Base-by-base conservation (phyloP, 805 yeast genomes). In the Groenewaldozyma salmanticensis region DNA sequence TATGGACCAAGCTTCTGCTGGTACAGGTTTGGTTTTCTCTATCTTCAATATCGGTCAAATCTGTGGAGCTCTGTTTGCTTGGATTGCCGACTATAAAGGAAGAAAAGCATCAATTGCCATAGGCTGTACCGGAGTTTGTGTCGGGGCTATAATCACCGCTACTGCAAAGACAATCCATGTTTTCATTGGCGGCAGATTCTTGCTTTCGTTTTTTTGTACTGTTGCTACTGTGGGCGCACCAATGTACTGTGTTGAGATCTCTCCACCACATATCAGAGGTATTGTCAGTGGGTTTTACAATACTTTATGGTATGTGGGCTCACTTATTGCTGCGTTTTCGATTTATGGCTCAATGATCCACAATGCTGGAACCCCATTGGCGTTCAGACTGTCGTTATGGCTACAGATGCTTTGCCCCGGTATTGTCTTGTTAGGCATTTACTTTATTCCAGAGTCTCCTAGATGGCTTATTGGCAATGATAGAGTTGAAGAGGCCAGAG, bases 221-320 rank as follows among this genome's bases (percentile, higher is more conserved):
- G 6, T 46, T 17, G 41, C 46, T 20, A 35, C 21, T 2, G 18
- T 44, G 11, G 46, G 47, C 4, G 47, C 43, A 6, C 47, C 49
- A 2, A 27, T 40, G 15, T 46, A 46, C 21, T 34, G 39, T 27
- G 49, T 45, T 16, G 46, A 47, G 19, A 35, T 47, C n/a, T 41
- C 50, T 11, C 48, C 42, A 27, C 48, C 48, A 31, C 42, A 44
- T 13, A 39, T 43, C 34, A 39, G 49, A 36, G 53, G 52, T 21
- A 41, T 42, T 11, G 19, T 49, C 29, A 42, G 52, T 15, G 53
- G 48, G 5, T 18, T 40, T 13, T 42, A 45, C 31, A 46, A 50
- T 27, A 31, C 45, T 18, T 36, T 41, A 21, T 46, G 44, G 24
- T 43, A 43, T 37, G 35, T 45, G 24, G 49, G 47, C 2, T 39